Conservation (phyloP, 768 basidiomycete species). For the Cystobasidium onofrii region DNA sequence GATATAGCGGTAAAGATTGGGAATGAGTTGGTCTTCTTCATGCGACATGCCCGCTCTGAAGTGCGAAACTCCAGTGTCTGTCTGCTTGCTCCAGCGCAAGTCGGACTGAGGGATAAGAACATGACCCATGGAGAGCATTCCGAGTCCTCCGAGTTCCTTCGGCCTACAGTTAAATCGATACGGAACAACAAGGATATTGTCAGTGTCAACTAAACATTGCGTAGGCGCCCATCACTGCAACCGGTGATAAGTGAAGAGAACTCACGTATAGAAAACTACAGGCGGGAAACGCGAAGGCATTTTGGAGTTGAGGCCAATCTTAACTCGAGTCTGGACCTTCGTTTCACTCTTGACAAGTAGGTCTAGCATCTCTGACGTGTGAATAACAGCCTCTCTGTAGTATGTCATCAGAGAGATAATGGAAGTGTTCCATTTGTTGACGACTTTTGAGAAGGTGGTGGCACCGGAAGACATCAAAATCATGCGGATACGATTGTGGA, state of each 20-base stretch:
- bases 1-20: conserved; percentile 81
- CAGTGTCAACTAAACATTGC: too few relatives aligned
- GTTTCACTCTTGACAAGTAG: conserved; percentile 96
- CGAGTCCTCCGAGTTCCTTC: conserved; percentile 95
- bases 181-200: background rate
- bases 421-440: conserved; percentile 96
- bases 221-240: too few relatives aligned
- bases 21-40: conserved; percentile 59
- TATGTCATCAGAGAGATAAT: conserved; percentile 87
- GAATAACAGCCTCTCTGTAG: conserved; percentile 58
- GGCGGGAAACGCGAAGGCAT: conserved; percentile 99
- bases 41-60: conserved; percentile 95
- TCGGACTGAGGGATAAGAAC: conserved; percentile 97
- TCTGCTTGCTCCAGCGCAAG: conserved; percentile 95
- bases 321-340: conserved; percentile 93
- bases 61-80: conserved; percentile 91
- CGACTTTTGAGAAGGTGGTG: conserved; percentile 97
- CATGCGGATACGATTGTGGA: conserved; percentile 87
- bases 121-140: conserved; percentile 99
- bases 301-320: conserved; percentile 97
- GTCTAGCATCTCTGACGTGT: conserved; percentile 92
- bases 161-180: conserved; percentile 48
- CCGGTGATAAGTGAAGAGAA: too few relatives aligned
- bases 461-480: conserved; percentile 98
- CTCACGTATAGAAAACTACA: conserved; percentile 31